phyloP scores from a whole-genome alignment of 805 yeast genomes.

The Crinitomyces ghanaensis region DNA sequence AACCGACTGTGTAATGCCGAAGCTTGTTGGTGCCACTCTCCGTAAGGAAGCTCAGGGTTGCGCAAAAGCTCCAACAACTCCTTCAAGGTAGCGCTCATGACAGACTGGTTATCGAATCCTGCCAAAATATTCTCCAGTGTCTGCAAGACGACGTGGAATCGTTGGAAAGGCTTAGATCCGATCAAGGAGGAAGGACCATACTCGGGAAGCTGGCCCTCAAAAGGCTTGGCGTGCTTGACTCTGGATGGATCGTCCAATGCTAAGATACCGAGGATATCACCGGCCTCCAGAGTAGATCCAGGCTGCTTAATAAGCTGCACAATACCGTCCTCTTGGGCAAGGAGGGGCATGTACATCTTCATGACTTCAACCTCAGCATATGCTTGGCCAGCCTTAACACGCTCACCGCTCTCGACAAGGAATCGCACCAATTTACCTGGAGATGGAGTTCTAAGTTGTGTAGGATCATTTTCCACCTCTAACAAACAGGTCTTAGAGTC shows the following conservation, averaged over 20 bases:
- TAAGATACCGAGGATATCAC: slow-evolving; percentile 91
- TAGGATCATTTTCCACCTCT: slow-evolving; percentile 95
- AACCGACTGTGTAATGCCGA: slow-evolving; percentile 90
- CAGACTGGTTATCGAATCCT: slow-evolving; percentile 94
- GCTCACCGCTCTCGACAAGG: slow-evolving; percentile 92
- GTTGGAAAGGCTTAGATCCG: slow-evolving; percentile 78
- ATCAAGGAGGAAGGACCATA: slow-evolving; percentile 70
- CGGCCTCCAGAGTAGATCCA: slow-evolving; percentile 93
- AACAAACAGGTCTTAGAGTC: slow-evolving; percentile 90
- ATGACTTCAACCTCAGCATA: slow-evolving; percentile 98
- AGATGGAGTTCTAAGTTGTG: slow-evolving; percentile 96
- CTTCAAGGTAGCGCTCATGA: slow-evolving; percentile 73
- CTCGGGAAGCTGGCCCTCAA: slow-evolving; percentile 85
- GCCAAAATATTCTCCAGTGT: slow-evolving; percentile 68
- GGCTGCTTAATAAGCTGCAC: slow-evolving; percentile 94
- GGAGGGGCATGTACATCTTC: slow-evolving; percentile 98
- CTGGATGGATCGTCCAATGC: slow-evolving; percentile 94
- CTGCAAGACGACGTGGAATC: slow-evolving; percentile 44
- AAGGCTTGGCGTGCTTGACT: slow-evolving; percentile 93
- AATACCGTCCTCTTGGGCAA: slow-evolving; percentile 87
- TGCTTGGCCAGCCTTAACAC: slow-evolving; percentile 79
- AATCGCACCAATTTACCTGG: slow-evolving; percentile 96
- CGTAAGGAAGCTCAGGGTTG: slow-evolving; percentile 76
- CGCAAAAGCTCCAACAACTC: slow-evolving; percentile 61
- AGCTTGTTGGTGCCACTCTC: slow-evolving; percentile 77